Percentiles rank a stretch among this genome's conserved stretches.
phyloP scores from a whole-genome alignment of 768 basidiomycete species.

The Tulasnella sp. region DNA sequence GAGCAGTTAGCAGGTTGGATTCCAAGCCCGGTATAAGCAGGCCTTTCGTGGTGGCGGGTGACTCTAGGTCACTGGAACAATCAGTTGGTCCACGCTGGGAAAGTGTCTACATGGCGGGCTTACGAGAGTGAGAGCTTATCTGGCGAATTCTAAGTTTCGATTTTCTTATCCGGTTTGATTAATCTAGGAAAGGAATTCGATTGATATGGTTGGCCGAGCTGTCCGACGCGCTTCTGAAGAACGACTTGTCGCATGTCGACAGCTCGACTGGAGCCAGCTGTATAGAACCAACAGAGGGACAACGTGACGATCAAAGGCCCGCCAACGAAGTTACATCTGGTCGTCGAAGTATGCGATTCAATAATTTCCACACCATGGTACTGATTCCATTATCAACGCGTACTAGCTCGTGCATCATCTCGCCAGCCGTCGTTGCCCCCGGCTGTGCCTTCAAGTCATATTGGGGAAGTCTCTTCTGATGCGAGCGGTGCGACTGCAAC shows the following conservation, averaged over 20 bases:
- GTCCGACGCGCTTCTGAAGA: conserved; percentile 15
- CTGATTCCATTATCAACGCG: background rate
- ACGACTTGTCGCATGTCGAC: conserved; percentile 22
- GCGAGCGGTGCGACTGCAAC: background rate
- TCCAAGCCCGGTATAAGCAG: conserved; percentile 14
- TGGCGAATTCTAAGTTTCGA: background rate
- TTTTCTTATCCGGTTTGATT: background rate
- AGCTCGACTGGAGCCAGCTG: background rate
- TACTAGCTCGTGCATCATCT: conserved; percentile 10
- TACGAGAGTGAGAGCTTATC: conserved; percentile 5
- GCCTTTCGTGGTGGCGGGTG: conserved; percentile 16
- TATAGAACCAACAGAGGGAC: background rate
- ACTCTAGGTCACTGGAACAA: background rate
- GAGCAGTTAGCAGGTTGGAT: background rate
- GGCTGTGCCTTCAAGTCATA: background rate
- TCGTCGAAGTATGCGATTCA: background rate
- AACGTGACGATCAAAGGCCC: background rate
- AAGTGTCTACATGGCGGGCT: conserved; percentile 17
- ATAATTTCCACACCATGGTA: background rate
- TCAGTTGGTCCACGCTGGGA: conserved; percentile 18
- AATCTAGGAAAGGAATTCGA: conserved; percentile 14
- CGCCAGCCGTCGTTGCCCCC: conserved; percentile 17
- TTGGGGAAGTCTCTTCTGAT: background rate
- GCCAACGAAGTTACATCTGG: background rate
- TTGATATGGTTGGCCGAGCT: conserved; percentile 30